Conservation (phyloP, 108 stramenopile genomes). For the Nitzschia sp. region DNA sequence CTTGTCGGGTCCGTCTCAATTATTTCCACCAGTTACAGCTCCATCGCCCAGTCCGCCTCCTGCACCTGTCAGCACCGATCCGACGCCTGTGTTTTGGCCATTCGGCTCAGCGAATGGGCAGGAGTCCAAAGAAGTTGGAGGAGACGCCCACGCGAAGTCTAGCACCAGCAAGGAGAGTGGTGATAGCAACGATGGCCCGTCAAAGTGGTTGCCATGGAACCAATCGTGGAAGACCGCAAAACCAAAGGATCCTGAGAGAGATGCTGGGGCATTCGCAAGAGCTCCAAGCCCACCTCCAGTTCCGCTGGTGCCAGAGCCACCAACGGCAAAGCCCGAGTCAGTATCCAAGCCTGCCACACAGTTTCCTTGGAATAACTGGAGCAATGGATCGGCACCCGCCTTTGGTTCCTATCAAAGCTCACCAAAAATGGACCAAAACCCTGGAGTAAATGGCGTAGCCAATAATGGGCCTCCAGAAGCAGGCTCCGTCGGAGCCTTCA, state of each 20-base stretch:
- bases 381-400: not conserved
- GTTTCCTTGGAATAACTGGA: not conserved
- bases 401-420: slow-evolving; percentile 1
- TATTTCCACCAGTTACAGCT: not conserved
- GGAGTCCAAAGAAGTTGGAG: not conserved
- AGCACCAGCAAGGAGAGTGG: not conserved
- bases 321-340: not conserved
- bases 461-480: not conserved
- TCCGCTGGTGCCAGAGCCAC: not conserved
- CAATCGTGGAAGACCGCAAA: not conserved
- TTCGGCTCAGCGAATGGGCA: not conserved
- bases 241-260: not conserved
- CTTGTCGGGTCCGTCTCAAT: not conserved
- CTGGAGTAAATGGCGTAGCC: not conserved
- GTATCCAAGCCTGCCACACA: not conserved
- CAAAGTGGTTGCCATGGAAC: slow-evolving; percentile 5
- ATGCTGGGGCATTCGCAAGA: not conserved
- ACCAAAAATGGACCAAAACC: not conserved
- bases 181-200: not conserved
- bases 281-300: not conserved
- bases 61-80: not conserved
- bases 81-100: not conserved
- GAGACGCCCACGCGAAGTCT: no score
- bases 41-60: not conserved
- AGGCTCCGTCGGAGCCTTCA: not conserved